phyloP scores from a whole-genome alignment of 495 filamentous ascomycete species.

The Trichoderma erinaceum region DNA sequence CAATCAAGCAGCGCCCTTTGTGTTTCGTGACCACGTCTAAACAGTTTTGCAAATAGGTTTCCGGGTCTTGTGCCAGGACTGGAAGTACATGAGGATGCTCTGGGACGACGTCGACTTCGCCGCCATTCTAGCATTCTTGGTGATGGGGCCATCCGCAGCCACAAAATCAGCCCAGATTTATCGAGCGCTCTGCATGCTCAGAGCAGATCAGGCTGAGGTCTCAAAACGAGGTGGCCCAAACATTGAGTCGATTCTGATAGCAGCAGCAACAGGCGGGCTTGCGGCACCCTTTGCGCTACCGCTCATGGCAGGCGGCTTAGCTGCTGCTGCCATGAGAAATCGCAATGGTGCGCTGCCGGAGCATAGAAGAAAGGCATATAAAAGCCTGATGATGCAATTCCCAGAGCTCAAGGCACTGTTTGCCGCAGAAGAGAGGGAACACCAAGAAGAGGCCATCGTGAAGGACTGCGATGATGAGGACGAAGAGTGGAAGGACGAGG shows the following conservation, averaged over 20 bases:
- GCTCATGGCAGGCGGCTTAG: not conserved
- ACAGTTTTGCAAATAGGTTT: not conserved
- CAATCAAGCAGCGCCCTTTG: no score
- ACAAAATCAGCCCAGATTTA: not conserved
- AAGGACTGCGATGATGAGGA: not conserved
- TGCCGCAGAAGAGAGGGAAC: not conserved
- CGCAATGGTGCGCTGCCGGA: not conserved
- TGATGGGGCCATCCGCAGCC: not conserved
- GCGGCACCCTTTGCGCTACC: not conserved
- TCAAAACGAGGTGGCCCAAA: not conserved
- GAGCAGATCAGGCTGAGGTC: not conserved
- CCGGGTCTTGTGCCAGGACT: not conserved
- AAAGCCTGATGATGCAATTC: not conserved
- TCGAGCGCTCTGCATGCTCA: not conserved
- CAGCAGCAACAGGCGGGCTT: not conserved
- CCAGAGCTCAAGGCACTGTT: not conserved
- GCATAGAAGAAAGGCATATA: not conserved
- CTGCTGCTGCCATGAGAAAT: not conserved
- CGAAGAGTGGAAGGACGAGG: not conserved
- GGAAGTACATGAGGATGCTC: not conserved
- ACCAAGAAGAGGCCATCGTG: not conserved
- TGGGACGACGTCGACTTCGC: constrained; percentile 7
- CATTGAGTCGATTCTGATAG: not conserved
- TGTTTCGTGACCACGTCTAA: no score
- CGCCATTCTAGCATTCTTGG: not conserved